These are phyloP conservation scores for Tuber aestivum DNA, from an alignment of 495 filamentous ascomycete species.

Conservation along the genomic window DNA sequence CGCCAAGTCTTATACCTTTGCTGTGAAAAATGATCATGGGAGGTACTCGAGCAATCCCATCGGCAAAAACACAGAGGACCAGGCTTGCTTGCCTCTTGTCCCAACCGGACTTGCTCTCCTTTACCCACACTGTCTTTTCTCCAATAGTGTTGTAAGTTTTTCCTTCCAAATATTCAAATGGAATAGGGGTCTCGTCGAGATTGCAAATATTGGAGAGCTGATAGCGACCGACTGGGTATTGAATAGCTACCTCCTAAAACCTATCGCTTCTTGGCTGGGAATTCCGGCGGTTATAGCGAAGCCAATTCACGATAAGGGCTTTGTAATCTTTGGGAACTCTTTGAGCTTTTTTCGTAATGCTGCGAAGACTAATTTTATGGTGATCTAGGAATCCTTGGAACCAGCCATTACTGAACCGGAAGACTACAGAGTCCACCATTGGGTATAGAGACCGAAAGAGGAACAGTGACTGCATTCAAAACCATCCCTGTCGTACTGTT, in stretches of 20 bases:
- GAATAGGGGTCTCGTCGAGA: conserved; percentile 4
- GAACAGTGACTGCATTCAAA: no score
- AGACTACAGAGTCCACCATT: neutral
- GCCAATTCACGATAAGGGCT: conserved; percentile 10
- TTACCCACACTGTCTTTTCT: conserved; percentile 1
- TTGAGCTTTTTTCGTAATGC: conserved; percentile 18
- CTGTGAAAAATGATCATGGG: conserved; percentile 13
- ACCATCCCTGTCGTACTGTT: neutral
- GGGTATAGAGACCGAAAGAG: neutral
- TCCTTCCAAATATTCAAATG: no score
- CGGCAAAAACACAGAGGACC: conserved; percentile 9
- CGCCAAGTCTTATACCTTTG: neutral
- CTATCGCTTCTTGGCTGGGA: neutral
- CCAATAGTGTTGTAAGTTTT: neutral
- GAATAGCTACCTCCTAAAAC: neutral
- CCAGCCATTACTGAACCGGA: neutral
- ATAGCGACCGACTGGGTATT: neutral
- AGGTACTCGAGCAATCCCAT: neutral
- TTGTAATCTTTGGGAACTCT: conserved; percentile 11
- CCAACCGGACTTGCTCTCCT: conserved; percentile 6
- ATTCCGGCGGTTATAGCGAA: conserved; percentile 13
- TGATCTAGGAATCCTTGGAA: conserved; percentile 11
- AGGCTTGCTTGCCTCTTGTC: conserved; percentile 15
- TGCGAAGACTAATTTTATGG: conserved; percentile 2
- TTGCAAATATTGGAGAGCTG: neutral